Evolutionary conservation across 1,284 basidiomycete species (phyloP), one percentile per base, ranked within the genome.

Genomic region (Heterobasidion irregulare): DNA sequence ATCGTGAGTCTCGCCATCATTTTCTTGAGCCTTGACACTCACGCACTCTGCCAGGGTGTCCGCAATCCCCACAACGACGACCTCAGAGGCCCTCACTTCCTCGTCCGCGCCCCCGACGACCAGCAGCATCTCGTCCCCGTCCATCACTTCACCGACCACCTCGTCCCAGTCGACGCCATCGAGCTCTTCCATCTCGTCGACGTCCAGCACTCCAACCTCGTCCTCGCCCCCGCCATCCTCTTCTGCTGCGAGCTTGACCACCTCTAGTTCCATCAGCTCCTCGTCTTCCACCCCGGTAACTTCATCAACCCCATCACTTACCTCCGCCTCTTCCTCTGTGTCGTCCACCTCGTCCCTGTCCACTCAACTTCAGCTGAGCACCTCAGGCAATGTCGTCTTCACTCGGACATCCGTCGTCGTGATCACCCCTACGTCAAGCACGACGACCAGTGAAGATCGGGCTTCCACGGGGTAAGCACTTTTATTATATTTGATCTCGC

Each of bases 261-360:
- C 2, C 12, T 41, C 38, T 2, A 41, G 38, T 41, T 41, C 38
- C 38, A 41, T n/a, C 38, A 41, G 12, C 38, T 41, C 38, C 38
- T 12, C 26, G 26, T 26, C 26, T 26, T 26, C 38, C 38, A 41
- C 38, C n/a, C n/a, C 38, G 10, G 38, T n/a, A 12, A 41, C 12
- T 41, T 41, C 38, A 0, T 41, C 38, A n/a, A 41, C 38, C 38
- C n/a, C 38, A n/a, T 41, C 38, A 10, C 10, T 41, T 26, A 56
- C 57, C 26, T 50, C 38, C 19, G 43, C 56, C 36, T 46, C 58
- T n/a, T 45, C 58, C 6, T 52, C 60, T 8, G 35, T 63, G 3
- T 18, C 60, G 6, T 44, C 63, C 10, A 34, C 56, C n/a, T 50
- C 62, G 48, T 33, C 61, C 53, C 8, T 48, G 10, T 13, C n/a